Conservation (phyloP, 305 asterid genomes). For the Fraxinus baroniana region DNA sequence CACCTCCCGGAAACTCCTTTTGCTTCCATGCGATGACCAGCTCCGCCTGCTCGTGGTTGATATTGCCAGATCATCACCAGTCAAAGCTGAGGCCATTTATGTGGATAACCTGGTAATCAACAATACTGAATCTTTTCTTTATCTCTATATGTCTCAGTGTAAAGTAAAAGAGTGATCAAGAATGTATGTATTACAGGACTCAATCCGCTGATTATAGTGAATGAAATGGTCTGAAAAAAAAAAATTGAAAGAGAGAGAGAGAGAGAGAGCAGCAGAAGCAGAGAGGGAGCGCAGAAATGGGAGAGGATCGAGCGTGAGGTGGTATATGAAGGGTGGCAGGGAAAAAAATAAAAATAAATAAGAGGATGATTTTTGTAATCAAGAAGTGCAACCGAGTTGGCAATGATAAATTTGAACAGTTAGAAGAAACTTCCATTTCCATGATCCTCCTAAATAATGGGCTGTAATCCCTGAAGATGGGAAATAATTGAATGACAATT, state of each 20-base stretch:
- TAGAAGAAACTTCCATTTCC: background rate
- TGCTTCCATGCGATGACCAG: constrained; percentile 1
- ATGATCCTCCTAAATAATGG: background rate
- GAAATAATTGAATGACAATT: background rate
- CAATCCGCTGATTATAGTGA: background rate
- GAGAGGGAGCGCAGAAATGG: background rate
- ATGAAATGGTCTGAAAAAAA: background rate
- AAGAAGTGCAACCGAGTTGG: background rate
- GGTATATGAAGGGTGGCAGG: background rate
- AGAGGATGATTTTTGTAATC: background rate
- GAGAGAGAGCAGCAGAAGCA: background rate
- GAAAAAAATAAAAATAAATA: background rate
- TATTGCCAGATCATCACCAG: constrained; percentile 27
- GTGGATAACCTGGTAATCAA: background rate
- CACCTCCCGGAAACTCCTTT: constrained; percentile 21
- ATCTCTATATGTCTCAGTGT: background rate
- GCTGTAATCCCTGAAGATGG: background rate
- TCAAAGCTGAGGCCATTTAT: constrained; percentile 26
- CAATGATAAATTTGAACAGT: background rate
- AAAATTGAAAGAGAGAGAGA: background rate
- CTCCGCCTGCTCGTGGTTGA: constrained; percentile 22
- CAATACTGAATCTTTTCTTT: background rate
- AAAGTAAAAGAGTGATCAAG: background rate
- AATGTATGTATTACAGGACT: background rate
- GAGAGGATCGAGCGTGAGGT: background rate